A percentile compares a stretch with the other conserved stretches of the same genome.
Conservation (phyloP, 2,329 filamentous ascomycete genomes). For the Botrytis medusae region DNA sequence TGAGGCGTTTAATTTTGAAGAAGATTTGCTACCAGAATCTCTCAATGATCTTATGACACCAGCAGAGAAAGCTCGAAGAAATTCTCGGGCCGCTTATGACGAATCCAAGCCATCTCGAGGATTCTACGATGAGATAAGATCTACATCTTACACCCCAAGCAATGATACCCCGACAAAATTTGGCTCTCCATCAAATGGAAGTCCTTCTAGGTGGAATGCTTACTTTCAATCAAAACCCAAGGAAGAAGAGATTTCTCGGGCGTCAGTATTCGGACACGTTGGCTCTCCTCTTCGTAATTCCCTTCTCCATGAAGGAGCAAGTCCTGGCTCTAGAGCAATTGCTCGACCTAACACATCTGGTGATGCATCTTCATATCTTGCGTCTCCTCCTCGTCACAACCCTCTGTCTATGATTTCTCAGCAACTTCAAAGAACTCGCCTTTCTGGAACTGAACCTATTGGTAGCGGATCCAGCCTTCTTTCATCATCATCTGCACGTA, state of each 20-base stretch:
- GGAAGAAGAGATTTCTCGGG: constrained; percentile 49
- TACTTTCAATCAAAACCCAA: constrained; percentile 58
- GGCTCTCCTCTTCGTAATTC: constrained; percentile 66
- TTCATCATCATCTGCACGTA: constrained; percentile 43
- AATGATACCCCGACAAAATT: constrained; percentile 55
- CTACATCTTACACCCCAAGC: constrained; percentile 40
- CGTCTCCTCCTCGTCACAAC: constrained; percentile 41
- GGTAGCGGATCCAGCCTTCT: constrained; percentile 52
- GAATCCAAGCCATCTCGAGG: constrained; percentile 47
- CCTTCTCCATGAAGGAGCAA: constrained; percentile 54
- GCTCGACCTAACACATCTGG: constrained; percentile 41
- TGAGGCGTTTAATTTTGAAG: constrained; percentile 73
- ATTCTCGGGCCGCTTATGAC: constrained; percentile 60
- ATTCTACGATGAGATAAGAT: constrained; percentile 52
- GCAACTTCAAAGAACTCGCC: constrained; percentile 59
- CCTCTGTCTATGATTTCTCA: constrained; percentile 60
- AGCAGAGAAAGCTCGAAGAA: constrained; percentile 64
- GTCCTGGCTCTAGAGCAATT: constrained; percentile 44
- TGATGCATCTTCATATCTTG: constrained; percentile 38
- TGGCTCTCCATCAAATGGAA: constrained; percentile 58
- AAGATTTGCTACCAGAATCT: constrained; percentile 80
- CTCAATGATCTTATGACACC: constrained; percentile 66
- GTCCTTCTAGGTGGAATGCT: constrained; percentile 61
- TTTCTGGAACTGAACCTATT: constrained; percentile 46
- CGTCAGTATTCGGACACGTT: constrained; percentile 64